These are phyloP conservation scores for Circinella umbellata DNA, from an alignment of 371 early-diverging fungal genomes.

Conservation along the genomic window DNA sequence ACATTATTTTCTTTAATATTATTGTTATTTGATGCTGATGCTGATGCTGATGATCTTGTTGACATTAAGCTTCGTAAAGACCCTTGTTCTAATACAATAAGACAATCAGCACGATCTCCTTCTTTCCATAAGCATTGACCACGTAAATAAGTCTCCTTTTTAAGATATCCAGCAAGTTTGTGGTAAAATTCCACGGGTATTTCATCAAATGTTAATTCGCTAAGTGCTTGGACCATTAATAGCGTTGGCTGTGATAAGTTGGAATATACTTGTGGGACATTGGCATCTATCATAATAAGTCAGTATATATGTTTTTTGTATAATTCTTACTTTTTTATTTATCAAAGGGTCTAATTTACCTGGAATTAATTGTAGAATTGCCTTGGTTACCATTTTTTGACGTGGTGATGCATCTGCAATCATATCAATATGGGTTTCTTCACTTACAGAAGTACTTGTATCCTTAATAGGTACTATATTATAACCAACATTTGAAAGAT, in stretches of 20 bases:
- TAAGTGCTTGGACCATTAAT: constrained; percentile 71
- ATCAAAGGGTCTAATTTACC: constrained; percentile 30
- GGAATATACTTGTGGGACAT: constrained; percentile 16
- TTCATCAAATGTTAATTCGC: constrained; percentile 49
- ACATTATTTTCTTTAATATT: constrained; percentile 35
- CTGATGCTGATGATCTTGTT: constrained; percentile 14
- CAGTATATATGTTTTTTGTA: neutral
- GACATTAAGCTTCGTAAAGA: constrained; percentile 66
- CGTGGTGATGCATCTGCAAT: constrained; percentile 39
- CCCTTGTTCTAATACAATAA: constrained; percentile 83
- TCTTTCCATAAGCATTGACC: constrained; percentile 69
- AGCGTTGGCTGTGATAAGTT: constrained; percentile 57
- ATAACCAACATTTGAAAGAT: neutral
- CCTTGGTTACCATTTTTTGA: constrained; percentile 38
- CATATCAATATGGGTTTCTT: constrained; percentile 16
- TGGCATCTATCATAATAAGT: neutral
- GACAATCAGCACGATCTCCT: constrained; percentile 65
- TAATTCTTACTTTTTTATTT: neutral
- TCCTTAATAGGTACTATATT: constrained; percentile 18
- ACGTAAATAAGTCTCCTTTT: constrained; percentile 49
- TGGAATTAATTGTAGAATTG: constrained; percentile 40
- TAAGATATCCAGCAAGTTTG: constrained; percentile 67
- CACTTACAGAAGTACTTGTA: neutral
- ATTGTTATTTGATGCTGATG: no score
- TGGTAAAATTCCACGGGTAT: constrained; percentile 59